Conservation (phyloP, 208 protist species). For the Vickermania ingenoplastis region DNA sequence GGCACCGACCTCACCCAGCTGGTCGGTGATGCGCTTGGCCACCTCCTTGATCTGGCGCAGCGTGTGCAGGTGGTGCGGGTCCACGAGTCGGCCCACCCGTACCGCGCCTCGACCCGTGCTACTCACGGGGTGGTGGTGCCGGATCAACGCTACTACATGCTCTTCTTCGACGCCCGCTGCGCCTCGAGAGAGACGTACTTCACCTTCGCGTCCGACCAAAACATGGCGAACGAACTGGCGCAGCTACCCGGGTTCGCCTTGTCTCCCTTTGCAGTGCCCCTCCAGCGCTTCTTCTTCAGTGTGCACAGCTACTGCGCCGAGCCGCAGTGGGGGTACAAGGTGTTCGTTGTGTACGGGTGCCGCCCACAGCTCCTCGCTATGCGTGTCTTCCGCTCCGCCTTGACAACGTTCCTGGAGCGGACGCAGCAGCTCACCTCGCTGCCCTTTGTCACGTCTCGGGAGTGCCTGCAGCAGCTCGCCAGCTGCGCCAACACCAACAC, state of each 20-base stretch:
- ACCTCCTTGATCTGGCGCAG: constrained; percentile 46
- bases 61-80: constrained; percentile 26
- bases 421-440: constrained; percentile 4
- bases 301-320: constrained; percentile 39
- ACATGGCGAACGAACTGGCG: constrained; percentile 29
- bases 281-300: constrained; percentile 58
- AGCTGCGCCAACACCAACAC: constrained; percentile 35
- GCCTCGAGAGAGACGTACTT: constrained; percentile 40
- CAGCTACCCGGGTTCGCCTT: constrained; percentile 46
- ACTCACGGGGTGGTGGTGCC: constrained; percentile 56
- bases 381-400: constrained; percentile 33
- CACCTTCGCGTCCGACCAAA: constrained; percentile 50
- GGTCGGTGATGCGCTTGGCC: constrained; percentile 9
- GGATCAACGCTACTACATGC: constrained; percentile 28
- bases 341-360: constrained; percentile 60
- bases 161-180: constrained; percentile 65
- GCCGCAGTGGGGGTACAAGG: constrained; percentile 78
- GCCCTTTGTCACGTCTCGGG: constrained; percentile 17
- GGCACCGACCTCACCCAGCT: not conserved
- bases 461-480: constrained; percentile 42
- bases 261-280: constrained; percentile 28
- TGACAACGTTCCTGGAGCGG: constrained; percentile 27
- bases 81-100: constrained; percentile 74
- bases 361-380: constrained; percentile 49
- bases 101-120: constrained; percentile 29